These are phyloP conservation scores for Mucor velutinosus DNA, from an alignment of 371 early-diverging fungal genomes.

Conservation along the genomic window DNA sequence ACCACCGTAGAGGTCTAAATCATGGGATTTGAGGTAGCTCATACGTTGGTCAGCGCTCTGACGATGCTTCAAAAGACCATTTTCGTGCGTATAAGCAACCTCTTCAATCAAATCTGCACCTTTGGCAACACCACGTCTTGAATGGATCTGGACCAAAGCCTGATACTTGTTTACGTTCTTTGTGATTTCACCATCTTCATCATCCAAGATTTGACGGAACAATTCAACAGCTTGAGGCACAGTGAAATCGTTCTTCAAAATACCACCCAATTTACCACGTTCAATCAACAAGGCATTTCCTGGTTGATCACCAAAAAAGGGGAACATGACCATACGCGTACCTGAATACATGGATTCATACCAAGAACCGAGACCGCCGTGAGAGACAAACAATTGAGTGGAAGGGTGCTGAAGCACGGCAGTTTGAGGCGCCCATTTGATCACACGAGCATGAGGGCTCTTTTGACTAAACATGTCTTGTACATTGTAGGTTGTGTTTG, in stretches of 20 bases:
- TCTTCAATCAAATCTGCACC: slow-evolving; percentile 37
- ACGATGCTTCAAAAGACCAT: slow-evolving; percentile 25
- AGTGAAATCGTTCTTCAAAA: neutral
- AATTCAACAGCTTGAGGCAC: neutral
- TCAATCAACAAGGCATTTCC: slow-evolving; percentile 14
- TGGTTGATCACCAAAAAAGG: slow-evolving; percentile 48
- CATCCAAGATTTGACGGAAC: neutral
- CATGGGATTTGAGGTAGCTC: slow-evolving; percentile 6
- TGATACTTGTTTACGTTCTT: slow-evolving; percentile 13
- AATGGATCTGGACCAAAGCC: slow-evolving; percentile 23
- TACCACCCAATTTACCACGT: neutral
- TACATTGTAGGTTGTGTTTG: slow-evolving; percentile 8
- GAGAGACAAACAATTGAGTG: slow-evolving; percentile 33
- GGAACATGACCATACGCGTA: slow-evolving; percentile 32
- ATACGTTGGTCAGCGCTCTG: neutral
- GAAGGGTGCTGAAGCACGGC: slow-evolving; percentile 41
- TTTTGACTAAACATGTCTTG: slow-evolving; percentile 1
- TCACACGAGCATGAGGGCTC: neutral
- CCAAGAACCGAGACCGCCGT: slow-evolving; percentile 40
- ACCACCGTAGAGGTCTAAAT: slow-evolving; percentile 13
- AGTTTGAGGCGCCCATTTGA: slow-evolving; percentile 43
- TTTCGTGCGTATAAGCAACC: slow-evolving; percentile 17
- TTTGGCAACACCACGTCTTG: slow-evolving; percentile 8
- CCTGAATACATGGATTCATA: slow-evolving; percentile 40
- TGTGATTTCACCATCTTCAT: slow-evolving; percentile 9